Evolutionary conservation across 371 early-diverging fungal genomes (phyloP), one percentile per base, ranked within the genome.

Genomic region (Homolaphlyctis polyrhiza): DNA sequence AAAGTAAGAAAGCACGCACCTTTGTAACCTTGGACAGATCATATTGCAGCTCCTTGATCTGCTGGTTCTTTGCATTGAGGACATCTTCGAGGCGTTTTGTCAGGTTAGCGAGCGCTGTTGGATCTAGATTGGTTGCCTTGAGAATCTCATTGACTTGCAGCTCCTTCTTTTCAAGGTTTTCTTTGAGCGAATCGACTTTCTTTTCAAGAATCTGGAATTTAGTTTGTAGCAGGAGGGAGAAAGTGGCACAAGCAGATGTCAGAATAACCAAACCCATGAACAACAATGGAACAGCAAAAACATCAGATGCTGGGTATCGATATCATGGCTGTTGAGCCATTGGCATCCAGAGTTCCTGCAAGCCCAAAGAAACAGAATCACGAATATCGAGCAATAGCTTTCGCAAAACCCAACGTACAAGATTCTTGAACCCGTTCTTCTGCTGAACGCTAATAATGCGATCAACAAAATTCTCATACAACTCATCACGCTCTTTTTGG

Each of bases 361-460:
- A 45, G 16, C 16, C 18, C 45, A 45, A 18, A 45, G 23, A n/a
- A n/a, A n/a, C n/a, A n/a, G n/a, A n/a, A n/a, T n/a, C n/a, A n/a
- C n/a, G n/a, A n/a, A n/a, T n/a, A n/a, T n/a, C n/a, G n/a, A n/a
- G n/a, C n/a, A n/a, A n/a, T n/a, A n/a, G n/a, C n/a, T n/a, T n/a
- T n/a, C 45, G 23, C 45, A 45, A 45, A 16, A 25, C 18, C 23
- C 29, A 2, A 51, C 63, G 25, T 35, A 84, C 81, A 64, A 81
- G 55, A 64, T 81, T 84, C 67, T 84, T 84, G 70, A 84, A 80
- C 11, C 80, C 83, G 45, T 82, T 71, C 72, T 82, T 82, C 64
- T 84, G 83, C 70, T 84, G 85, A 61, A 81, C 83, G 43, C 77
- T 75, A 28, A 81, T 73, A 35, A 81, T 77, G 47, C 78, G 49